Evolutionary conservation across 352 stramenopile species (phyloP), one percentile per base, ranked within the genome.

Genomic region (Pythium monospermum): DNA sequence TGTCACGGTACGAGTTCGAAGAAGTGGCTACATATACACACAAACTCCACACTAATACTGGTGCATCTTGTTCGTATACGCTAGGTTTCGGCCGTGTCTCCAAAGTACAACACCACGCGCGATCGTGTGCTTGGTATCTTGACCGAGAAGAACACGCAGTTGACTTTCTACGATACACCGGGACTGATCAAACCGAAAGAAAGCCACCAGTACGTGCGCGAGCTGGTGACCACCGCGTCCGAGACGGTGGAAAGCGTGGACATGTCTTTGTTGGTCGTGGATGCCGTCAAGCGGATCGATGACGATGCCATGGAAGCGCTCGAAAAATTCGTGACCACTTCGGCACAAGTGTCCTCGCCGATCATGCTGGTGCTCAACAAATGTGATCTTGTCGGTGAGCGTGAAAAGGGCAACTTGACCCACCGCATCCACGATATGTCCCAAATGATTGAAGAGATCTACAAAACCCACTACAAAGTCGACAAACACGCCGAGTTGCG

Each of bases 361-460:
- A 85, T 86, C 15, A 87, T 91, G 76, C 76, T 94, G 31, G 77
- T 94, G 35, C 84, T 94, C 75, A 94, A 94, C 67, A 94, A 94
- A 71, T 79, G 61, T 48, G 76, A 91, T 23, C 68, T 92, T 18
- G 74, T 87, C 19, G 68, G 61, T 21, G 44, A 69, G 10, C 71
- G 62, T 11, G 77, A 88, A 37, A 69, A 76, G 49, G 40, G 57
- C 19, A 89, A 82, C 42, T 36, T 91, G 19, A 63, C 73, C 6
- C 67, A 78, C 21, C 85, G 85, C 46, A 76, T 91, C 40, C 72
- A 78, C 52, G 80, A 89, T 27, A 58, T 94, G 11, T 87, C 80
- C 15, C 66, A 91, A 52, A 91, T 94, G 78, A 83, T 94, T 49
- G 65, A 84, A 38, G 74, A 87, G 39, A 77, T 91, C 39, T 94